Percentiles rank a stretch among this genome's conserved stretches.
These are phyloP conservation scores for Populus alba DNA, from an alignment of 345 rosid genomes.

Conservation along the genomic window DNA sequence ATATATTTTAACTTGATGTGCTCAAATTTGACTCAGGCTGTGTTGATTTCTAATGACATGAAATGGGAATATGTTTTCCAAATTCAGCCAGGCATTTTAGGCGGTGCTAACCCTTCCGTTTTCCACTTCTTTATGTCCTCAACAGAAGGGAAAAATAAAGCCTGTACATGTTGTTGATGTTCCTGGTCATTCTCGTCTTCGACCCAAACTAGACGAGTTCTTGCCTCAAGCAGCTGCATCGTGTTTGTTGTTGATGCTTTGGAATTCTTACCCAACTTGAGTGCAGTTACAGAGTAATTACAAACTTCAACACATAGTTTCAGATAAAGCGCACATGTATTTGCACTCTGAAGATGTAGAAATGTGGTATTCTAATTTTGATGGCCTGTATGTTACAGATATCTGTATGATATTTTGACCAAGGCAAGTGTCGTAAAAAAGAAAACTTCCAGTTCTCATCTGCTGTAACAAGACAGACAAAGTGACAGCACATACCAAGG, in stretches of 20 bases:
- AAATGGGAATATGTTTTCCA: not conserved
- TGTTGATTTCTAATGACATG: not conserved
- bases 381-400: conserved; percentile 44
- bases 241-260: conserved; percentile 84
- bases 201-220: conserved; percentile 72
- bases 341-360: too few relatives aligned
- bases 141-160: conserved; percentile 64
- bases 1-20: conserved; percentile 12
- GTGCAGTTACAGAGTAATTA: conserved; percentile 73
- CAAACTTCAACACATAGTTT: conserved; percentile 5
- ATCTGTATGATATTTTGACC: conserved; percentile 84
- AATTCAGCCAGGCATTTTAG: not conserved
- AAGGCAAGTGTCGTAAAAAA: conserved; percentile 67
- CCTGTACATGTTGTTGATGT: conserved; percentile 89
- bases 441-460: conserved; percentile 70
- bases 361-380: not conserved
- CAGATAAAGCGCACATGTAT: not conserved
- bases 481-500: conserved; percentile 91
- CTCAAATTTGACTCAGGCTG: conserved; percentile 4
- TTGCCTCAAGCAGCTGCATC: conserved; percentile 78
- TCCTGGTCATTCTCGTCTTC: conserved; percentile 92
- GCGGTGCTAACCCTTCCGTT: not conserved
- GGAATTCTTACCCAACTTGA: conserved; percentile 82
- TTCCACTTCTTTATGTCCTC: not conserved
- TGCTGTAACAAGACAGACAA: conserved; percentile 93